These are phyloP conservation scores for Wallacemonas collosoma DNA, from an alignment of 208 protist species.

Conservation along the genomic window DNA sequence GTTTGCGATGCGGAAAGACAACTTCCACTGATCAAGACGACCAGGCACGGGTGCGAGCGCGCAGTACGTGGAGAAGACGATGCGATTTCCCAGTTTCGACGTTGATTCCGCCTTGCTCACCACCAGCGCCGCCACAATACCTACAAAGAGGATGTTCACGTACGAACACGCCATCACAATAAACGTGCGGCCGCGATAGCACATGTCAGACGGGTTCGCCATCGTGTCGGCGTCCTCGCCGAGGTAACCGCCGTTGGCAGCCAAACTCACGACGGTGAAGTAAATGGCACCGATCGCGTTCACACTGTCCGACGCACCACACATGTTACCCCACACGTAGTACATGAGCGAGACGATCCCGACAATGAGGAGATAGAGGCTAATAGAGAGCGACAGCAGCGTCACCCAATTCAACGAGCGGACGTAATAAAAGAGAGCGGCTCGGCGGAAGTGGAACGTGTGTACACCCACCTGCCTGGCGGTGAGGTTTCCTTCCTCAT, in stretches of 20 bases:
- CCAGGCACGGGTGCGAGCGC: constrained; percentile 54
- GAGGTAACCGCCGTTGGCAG: constrained; percentile 86
- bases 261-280: constrained; percentile 83
- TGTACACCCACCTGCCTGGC: constrained; percentile 63
- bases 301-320: constrained; percentile 42
- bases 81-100: constrained; percentile 61
- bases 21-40: constrained; percentile 44
- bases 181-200: constrained; percentile 70
- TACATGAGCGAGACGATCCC: constrained; percentile 53
- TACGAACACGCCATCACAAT: constrained; percentile 82
- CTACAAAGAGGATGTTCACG: constrained; percentile 85
- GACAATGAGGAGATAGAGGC: constrained; percentile 69
- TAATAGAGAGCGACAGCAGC: constrained; percentile 60
- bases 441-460: constrained; percentile 64
- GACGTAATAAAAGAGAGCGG: constrained; percentile 71
- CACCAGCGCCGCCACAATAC: constrained; percentile 78
- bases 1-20: constrained; percentile 82
- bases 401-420: constrained; percentile 57
- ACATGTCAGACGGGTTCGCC: constrained; percentile 52
- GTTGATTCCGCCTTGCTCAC: constrained; percentile 83
- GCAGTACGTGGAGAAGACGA: constrained; percentile 86
- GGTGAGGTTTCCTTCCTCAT: constrained; percentile 63
- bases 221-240: constrained; percentile 72
- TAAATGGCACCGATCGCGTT: constrained; percentile 60
- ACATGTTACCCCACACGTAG: constrained; percentile 55